These are phyloP conservation scores for Mycosphaerella sp. DNA, from an alignment of 2,329 filamentous ascomycete genomes.

Conservation along the genomic window DNA sequence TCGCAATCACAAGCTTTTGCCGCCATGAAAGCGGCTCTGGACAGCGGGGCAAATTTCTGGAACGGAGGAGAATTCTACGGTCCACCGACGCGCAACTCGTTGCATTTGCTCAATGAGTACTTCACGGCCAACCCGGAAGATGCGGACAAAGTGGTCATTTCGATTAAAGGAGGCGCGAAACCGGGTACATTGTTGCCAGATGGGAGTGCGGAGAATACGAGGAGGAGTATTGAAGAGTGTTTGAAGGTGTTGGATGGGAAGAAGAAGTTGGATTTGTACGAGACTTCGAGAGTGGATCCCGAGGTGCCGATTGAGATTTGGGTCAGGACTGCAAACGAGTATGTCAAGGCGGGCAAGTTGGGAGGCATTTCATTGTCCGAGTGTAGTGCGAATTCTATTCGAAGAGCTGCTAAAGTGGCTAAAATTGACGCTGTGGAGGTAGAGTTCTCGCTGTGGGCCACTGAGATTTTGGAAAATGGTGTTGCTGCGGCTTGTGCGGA, in stretches of 20 bases:
- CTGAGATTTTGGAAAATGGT: slow-evolving; percentile 53
- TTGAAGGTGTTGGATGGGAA: slow-evolving; percentile 41
- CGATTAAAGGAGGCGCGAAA: slow-evolving; percentile 45
- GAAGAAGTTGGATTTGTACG: slow-evolving; percentile 46
- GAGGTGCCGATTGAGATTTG: slow-evolving; percentile 42
- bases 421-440: slow-evolving; percentile 55
- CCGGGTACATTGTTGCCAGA: slow-evolving; percentile 35
- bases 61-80: slow-evolving; percentile 48
- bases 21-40: slow-evolving; percentile 36
- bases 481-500: slow-evolving; percentile 53
- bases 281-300: slow-evolving; percentile 42
- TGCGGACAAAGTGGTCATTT: slow-evolving; percentile 45
- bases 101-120: slow-evolving; percentile 46
- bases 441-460: slow-evolving; percentile 53
- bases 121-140: slow-evolving; percentile 48
- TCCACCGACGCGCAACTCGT: slow-evolving; percentile 40
- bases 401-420: slow-evolving; percentile 47
- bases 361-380: slow-evolving; percentile 44
- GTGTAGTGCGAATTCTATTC: slow-evolving; percentile 41
- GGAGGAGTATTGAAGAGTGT: slow-evolving; percentile 43
- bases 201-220: slow-evolving; percentile 38
- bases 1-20: slow-evolving; percentile 37
- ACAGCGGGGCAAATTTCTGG: slow-evolving; percentile 42
- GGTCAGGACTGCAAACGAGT: slow-evolving; percentile 38
- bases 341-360: slow-evolving; percentile 36